Conservation (phyloP, 768 basidiomycete genomes). For the Lanmaoa pseudosensibilis region DNA sequence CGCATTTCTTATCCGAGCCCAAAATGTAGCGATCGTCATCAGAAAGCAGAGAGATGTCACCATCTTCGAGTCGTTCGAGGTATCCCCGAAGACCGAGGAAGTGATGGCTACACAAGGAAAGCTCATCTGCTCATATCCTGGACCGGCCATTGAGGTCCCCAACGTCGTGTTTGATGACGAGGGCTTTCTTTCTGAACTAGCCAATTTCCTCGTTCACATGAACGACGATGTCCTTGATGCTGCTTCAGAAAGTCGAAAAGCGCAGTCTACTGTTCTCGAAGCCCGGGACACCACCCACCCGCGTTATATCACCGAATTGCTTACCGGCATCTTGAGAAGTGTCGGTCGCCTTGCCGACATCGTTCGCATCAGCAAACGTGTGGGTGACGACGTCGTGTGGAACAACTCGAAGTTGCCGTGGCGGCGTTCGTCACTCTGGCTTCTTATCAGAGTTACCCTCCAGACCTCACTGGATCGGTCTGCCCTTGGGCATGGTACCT, state of each 20-base stretch:
- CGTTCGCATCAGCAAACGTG: constrained; percentile 39
- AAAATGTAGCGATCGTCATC: constrained; percentile 49
- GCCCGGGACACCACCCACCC: constrained; percentile 42
- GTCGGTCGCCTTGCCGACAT: constrained; percentile 33
- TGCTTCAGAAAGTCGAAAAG: constrained; percentile 39
- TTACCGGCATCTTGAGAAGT: constrained; percentile 47
- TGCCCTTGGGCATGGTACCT: constrained; percentile 12
- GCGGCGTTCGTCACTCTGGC: constrained; percentile 53
- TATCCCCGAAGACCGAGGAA: constrained; percentile 35
- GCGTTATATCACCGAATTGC: constrained; percentile 49
- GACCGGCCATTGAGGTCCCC: constrained; percentile 42
- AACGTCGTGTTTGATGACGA: constrained; percentile 27
- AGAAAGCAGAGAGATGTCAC: constrained; percentile 31
- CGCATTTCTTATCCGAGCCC: constrained; percentile 40
- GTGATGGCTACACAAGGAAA: constrained; percentile 44
- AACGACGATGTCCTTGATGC: constrained; percentile 37
- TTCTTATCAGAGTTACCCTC: constrained; percentile 46
- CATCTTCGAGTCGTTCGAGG: constrained; percentile 48
- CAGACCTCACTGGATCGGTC: constrained; percentile 37
- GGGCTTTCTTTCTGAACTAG: constrained; percentile 36
- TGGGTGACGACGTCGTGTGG: constrained; percentile 50
- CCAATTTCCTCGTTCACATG: constrained; percentile 38
- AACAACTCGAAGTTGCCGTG: constrained; percentile 40
- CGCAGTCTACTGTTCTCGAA: constrained; percentile 36
- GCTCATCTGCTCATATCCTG: constrained; percentile 46